These are phyloP conservation scores for Tulasnella sp. DNA, from an alignment of 768 basidiomycete genomes.

Conservation along the genomic window DNA sequence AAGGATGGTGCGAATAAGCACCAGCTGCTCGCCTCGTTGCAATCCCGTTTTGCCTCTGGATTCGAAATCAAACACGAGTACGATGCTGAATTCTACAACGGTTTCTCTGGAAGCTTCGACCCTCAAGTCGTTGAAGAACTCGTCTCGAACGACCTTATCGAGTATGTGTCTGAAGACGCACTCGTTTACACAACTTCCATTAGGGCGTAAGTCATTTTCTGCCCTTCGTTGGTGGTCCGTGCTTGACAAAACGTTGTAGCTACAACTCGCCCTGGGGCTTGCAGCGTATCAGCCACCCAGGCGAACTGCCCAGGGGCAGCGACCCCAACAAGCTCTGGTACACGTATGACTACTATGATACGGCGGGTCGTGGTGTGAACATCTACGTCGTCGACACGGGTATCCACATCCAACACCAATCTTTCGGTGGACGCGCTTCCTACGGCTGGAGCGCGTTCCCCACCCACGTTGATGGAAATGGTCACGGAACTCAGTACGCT, in stretches of 20 bases:
- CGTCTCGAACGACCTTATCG: conserved; percentile 11
- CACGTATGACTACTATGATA: not conserved
- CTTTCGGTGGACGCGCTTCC: conserved; percentile 33
- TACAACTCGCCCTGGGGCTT: conserved; percentile 1
- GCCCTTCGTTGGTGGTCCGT: no score
- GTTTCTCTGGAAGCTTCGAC: conserved; percentile 9
- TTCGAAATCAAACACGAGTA: no score
- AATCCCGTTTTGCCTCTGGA: no score
- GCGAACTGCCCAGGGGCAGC: not conserved
- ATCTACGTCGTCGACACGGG: conserved; percentile 34
- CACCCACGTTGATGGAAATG: conserved; percentile 18
- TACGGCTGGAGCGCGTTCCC: conserved; percentile 31
- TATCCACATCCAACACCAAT: conserved; percentile 22
- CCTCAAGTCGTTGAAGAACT: not conserved
- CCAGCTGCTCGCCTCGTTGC: no score
- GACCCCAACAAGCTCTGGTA: not conserved
- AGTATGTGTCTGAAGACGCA: conserved; percentile 7
- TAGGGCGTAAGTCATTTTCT: no score
- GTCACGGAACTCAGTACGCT: conserved; percentile 16
- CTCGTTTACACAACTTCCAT: conserved; percentile 1
- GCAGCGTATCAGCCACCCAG: not conserved
- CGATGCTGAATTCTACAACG: conserved; percentile 11
- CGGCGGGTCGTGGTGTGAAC: conserved; percentile 30
- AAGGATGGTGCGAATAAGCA: no score
- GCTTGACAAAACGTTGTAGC: no score